Evolutionary conservation across 1,284 basidiomycete species (phyloP).

Genomic region (Pascua guehoae): DNA sequence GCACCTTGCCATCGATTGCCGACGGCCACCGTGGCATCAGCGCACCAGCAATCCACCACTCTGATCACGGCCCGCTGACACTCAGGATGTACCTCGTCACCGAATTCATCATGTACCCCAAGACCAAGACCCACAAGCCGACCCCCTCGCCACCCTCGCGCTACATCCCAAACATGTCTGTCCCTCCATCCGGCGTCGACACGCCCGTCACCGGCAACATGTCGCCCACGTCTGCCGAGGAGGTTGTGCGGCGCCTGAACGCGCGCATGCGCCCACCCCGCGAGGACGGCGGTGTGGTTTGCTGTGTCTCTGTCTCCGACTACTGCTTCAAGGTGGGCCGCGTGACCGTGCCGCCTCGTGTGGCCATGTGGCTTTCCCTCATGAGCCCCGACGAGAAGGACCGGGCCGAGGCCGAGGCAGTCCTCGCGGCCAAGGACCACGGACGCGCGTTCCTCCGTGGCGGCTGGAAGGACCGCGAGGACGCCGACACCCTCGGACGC

Average conservation of each 20-base stretch:
- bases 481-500: conserved; percentile 28
- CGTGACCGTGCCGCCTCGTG: conserved; percentile 67
- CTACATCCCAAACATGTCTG: conserved; percentile 8
- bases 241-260: conserved; percentile 7
- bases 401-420: conserved; percentile 21
- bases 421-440: conserved; percentile 33
- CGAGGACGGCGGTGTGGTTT: conserved; percentile 54
- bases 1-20: too few species aligned
- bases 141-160: conserved; percentile 8
- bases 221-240: background rate
- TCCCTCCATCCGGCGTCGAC: conserved; percentile 10
- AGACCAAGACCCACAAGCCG: conserved; percentile 27
- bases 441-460: conserved; percentile 37
- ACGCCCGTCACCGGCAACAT: conserved; percentile 7
- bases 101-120: conserved; percentile 64
- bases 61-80: conserved; percentile 2
- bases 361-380: conserved; percentile 30
- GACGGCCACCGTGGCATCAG: too few species aligned
- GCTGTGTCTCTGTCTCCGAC: conserved; percentile 66
- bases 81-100: conserved; percentile 61
- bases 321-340: conserved; percentile 71
- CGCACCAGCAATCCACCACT: too few species aligned
- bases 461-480: conserved; percentile 42
- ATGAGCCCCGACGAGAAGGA: conserved; percentile 19
- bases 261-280: conserved; percentile 26